These are phyloP conservation scores for Fusarium sororula DNA, from an alignment of 2,329 filamentous ascomycete genomes.

Conservation along the genomic window DNA sequence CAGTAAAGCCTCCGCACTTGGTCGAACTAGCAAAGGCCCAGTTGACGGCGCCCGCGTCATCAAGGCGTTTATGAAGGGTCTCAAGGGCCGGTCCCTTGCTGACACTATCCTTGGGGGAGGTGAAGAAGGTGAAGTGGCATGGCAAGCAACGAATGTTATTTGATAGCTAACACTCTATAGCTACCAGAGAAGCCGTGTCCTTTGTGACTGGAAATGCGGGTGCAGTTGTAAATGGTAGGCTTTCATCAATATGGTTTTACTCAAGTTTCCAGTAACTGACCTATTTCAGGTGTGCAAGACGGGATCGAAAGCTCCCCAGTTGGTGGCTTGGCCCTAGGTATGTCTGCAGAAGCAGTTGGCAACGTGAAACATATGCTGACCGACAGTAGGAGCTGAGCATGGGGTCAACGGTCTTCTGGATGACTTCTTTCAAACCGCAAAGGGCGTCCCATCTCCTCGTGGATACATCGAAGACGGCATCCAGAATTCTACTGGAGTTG, in stretches of 20 bases:
- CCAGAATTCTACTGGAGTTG: background rate
- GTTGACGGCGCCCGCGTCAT: background rate
- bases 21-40: conserved; percentile 1
- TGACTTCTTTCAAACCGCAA: conserved; percentile 1
- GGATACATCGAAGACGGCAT: background rate
- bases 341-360: fast-evolving
- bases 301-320: background rate
- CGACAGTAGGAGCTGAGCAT: background rate
- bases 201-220: conserved; percentile 5
- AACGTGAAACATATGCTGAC: background rate
- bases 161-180: background rate
- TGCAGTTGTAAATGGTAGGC: background rate
- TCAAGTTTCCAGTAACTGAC: background rate
- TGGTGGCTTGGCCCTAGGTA: background rate
- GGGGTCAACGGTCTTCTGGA: background rate
- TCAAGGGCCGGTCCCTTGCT: background rate
- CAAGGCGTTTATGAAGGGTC: background rate
- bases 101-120: background rate
- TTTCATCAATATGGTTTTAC: background rate
- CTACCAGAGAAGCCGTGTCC: background rate
- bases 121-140: background rate
- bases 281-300: background rate
- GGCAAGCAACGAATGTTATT: background rate
- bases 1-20: background rate
- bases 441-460: conserved; percentile 5